Evolutionary conservation across 2,329 filamentous ascomycete genomes (phyloP).

Genomic region (Sporothrix euskadiensis): DNA sequence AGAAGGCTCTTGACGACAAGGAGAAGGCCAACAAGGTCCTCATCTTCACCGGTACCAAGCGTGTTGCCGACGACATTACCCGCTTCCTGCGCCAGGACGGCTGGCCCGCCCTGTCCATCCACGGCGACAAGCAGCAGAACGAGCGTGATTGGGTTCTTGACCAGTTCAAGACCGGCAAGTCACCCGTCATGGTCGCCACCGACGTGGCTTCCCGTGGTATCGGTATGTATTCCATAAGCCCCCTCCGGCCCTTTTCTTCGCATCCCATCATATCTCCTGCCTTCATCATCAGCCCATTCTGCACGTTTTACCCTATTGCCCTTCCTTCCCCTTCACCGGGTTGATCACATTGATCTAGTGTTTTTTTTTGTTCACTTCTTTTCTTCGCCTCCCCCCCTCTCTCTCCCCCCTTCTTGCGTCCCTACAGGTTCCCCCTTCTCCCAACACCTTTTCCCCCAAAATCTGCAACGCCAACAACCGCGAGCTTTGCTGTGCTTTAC

Average conservation of each 20-base stretch:
- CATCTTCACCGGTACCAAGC: slow-evolving; percentile 91
- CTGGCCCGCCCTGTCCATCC: slow-evolving; percentile 96
- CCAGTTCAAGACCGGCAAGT: slow-evolving; percentile 99
- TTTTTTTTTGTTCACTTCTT: no score
- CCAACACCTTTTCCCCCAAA: slow-evolving; percentile 36
- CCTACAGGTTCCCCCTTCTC: slow-evolving; percentile 34
- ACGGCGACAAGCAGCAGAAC: slow-evolving; percentile 99
- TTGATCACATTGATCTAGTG: not conserved
- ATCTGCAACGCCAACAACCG: slow-evolving; percentile 42
- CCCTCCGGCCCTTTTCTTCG: slow-evolving; percentile 28
- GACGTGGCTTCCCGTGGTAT: slow-evolving; percentile 99
- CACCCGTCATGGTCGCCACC: slow-evolving; percentile 99
- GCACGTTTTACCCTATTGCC: slow-evolving; percentile 36
- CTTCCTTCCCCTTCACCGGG: slow-evolving; percentile 37
- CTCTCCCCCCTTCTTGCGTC: slow-evolving; percentile 26
- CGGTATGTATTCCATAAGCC: slow-evolving; percentile 77
- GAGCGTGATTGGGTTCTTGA: slow-evolving; percentile 99
- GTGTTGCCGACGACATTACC: slow-evolving; percentile 96
- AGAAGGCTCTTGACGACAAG: slow-evolving; percentile 97
- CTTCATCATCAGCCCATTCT: slow-evolving; percentile 42
- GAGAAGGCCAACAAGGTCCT: slow-evolving; percentile 91
- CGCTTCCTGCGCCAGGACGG: slow-evolving; percentile 96
- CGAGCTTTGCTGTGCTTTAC: slow-evolving; percentile 74
- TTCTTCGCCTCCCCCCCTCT: not conserved
- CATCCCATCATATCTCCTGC: slow-evolving; percentile 28